A percentile compares a stretch with the other conserved stretches of the same genome.
These are phyloP conservation scores for Closterium sp. DNA, from an alignment of 139 green algal genomes.

Conservation along the genomic window DNA sequence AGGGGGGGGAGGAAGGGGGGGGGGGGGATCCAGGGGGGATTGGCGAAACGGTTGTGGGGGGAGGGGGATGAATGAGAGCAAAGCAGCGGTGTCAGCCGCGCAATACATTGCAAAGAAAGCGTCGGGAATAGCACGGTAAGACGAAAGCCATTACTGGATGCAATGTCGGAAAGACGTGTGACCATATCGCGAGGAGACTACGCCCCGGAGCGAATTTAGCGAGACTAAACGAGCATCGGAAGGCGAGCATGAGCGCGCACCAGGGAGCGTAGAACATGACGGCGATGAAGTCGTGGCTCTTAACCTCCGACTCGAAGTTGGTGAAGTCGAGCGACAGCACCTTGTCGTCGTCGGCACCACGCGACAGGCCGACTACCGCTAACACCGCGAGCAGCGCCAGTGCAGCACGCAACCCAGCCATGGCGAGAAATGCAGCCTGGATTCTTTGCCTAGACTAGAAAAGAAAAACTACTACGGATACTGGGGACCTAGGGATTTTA, in stretches of 20 bases:
- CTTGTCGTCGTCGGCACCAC: neutral
- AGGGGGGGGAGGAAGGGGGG: no score
- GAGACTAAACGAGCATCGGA: neutral
- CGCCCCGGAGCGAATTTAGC: no score
- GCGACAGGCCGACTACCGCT: neutral
- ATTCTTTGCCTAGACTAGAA: neutral
- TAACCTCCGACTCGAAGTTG: constrained; percentile 60
- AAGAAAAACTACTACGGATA: no score
- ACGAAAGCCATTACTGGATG: neutral
- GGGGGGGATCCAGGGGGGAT: no score
- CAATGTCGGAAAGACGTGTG: neutral
- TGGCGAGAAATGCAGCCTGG: neutral
- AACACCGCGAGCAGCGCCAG: neutral
- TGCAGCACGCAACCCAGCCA: neutral
- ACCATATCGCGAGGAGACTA: no score
- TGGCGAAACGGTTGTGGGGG: no score
- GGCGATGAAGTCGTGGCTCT: constrained; percentile 36
- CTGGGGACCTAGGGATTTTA: neutral
- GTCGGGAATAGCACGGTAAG: neutral
- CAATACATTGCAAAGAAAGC: neutral
- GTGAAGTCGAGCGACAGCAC: constrained; percentile 18
- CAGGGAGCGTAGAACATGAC: constrained; percentile 69
- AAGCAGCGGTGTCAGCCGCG: neutral
- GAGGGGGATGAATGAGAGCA: neutral
- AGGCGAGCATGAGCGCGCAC: constrained; percentile 26